Base-by-base conservation (phyloP, 768 basidiomycete genomes). In the Leccinum barrowsii region DNA sequence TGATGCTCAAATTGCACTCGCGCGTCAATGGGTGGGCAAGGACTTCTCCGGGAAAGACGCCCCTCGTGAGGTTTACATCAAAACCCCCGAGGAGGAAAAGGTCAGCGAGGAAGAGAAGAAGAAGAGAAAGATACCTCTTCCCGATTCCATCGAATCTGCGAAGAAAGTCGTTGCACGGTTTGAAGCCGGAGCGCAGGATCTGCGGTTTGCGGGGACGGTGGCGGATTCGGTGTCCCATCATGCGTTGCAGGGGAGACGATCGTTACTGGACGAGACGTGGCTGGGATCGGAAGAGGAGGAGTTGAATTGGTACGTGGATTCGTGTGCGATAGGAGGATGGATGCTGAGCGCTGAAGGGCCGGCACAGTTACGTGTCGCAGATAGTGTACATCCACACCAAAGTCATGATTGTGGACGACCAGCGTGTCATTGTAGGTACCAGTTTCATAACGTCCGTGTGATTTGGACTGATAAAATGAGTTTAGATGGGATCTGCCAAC, bases 381-480 rank as follows among this genome's bases (percentile, higher is more conserved):
- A 61, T 89, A 64, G 73, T 89, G 21, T 93, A 93, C 65, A 92
- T 94, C 58, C 92, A 94, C 70, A 85, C 84, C 22, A 94, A 94
- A 77, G 70, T 96, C 24, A 96, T 97, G 94, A 91, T 96, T 54
- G 92, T 97, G 35, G 95, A 97, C 67, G 95, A 98, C 68, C 80
- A 84, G 32, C 80, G 87, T 35, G 94, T 97, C 48, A 92, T 98
- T 63, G 91, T 92, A 64, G 53, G 90, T 80, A 1, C 26, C 21
- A 0, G 10, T 19, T 21, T 52, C 28, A 11, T 50, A 42, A 6
- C 19, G 17, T 37, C 15, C 5, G 42, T 58, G 19, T 54, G 35
- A 34, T 55, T 46, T 37, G 37, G 24, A 50, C 60, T 55, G 28
- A 65, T 50, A 26, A 59, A 21, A 19, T 19, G 13, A 21, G 6